Percentiles rank a stretch among this genome's conserved stretches.
phyloP scores from a whole-genome alignment of 2,329 filamentous ascomycete species.

The Fusarium palustre region DNA sequence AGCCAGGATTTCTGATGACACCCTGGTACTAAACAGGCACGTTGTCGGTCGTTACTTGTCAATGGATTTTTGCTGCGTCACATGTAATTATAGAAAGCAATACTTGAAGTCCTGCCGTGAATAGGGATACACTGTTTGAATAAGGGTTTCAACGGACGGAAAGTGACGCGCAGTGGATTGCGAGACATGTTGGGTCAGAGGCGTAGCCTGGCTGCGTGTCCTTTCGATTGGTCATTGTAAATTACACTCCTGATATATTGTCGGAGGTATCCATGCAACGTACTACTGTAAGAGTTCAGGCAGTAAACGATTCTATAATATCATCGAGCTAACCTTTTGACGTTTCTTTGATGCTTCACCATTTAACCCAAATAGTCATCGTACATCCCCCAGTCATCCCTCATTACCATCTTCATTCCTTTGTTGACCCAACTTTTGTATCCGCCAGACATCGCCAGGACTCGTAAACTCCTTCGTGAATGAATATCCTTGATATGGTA shows the following conservation, averaged over 20 bases:
- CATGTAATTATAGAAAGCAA: neutral
- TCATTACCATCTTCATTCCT: slow-evolving; percentile 24
- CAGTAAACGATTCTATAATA: slow-evolving; percentile 3
- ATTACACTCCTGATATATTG: neutral
- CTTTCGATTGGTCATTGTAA: slow-evolving; percentile 9
- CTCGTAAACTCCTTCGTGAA: slow-evolving; percentile 1
- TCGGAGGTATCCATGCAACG: neutral
- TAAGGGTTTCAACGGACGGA: neutral
- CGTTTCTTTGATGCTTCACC: slow-evolving; percentile 26
- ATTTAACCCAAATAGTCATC: slow-evolving; percentile 23
- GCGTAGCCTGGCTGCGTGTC: slow-evolving; percentile 2
- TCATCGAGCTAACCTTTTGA: slow-evolving; percentile 11
- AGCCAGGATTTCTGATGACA: slow-evolving; percentile 13
- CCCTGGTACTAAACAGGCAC: neutral
- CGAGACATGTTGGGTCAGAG: neutral
- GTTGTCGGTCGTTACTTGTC: neutral
- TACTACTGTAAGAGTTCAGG: neutral
- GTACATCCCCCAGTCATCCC: slow-evolving; percentile 33
- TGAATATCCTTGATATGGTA: neutral
- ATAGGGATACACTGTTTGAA: neutral
- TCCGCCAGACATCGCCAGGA: neutral
- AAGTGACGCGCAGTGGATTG: neutral
- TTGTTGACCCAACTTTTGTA: slow-evolving; percentile 8
- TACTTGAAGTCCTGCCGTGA: neutral
- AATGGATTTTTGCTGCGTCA: neutral